A percentile compares a stretch with the other conserved stretches of the same genome.
Conservation (phyloP, 2,329 filamentous ascomycete genomes). For the Talaromyces verruculosus region DNA sequence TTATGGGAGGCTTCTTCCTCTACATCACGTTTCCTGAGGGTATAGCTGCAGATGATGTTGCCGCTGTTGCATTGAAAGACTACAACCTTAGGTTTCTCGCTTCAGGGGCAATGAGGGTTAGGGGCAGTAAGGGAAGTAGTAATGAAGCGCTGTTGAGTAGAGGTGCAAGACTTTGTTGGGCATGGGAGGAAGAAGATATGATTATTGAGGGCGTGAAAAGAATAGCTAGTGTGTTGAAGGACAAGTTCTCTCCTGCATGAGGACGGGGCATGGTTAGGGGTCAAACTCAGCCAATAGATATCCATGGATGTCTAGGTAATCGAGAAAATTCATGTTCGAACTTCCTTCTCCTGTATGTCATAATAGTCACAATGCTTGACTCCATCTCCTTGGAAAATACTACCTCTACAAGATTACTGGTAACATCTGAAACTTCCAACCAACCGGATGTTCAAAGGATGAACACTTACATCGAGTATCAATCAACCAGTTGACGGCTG, state of each 20-base stretch:
- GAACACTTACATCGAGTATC: neutral
- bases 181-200: constrained; percentile 1
- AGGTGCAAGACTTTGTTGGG: constrained; percentile 6
- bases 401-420: neutral
- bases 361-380: neutral
- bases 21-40: neutral
- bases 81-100: neutral
- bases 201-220: neutral
- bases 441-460: neutral
- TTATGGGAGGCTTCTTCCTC: neutral
- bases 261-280: no score
- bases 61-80: neutral
- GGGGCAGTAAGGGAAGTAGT: neutral
- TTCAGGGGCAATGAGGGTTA: neutral
- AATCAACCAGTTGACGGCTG: neutral
- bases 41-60: neutral
- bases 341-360: neutral
- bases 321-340: neutral
- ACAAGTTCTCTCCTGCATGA: neutral
- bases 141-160: neutral
- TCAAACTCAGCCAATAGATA: neutral
- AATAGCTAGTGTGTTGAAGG: neutral
- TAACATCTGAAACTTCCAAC: neutral
- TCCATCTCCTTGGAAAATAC: neutral
- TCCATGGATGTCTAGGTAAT: no score